These are phyloP conservation scores for Apostasia ramifera DNA, from an alignment of 106 monocot species.

Conservation along the genomic window DNA sequence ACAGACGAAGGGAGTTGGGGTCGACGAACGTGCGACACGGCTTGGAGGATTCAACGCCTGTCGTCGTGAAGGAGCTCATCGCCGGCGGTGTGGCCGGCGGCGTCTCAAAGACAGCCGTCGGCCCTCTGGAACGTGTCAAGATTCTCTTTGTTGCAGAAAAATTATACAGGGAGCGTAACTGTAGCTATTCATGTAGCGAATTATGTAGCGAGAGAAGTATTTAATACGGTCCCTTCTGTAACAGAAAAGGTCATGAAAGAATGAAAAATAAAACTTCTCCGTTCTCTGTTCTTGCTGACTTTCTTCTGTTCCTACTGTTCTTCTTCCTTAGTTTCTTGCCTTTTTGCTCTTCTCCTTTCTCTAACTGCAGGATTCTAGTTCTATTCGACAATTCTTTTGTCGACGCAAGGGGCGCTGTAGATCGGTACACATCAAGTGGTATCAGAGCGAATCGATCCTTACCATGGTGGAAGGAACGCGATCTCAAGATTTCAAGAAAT, in stretches of 20 bases:
- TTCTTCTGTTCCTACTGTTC: not conserved
- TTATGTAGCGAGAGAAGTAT: no score
- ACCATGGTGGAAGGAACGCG: no score
- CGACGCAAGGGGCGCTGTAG: not conserved
- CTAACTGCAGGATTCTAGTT: not conserved
- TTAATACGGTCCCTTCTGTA: no score
- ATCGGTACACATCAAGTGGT: not conserved
- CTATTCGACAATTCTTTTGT: not conserved
- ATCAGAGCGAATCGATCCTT: no score
- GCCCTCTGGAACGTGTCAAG: conserved; percentile 91
- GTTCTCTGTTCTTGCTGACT: not conserved
- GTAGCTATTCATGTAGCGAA: no score
- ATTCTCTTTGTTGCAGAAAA: conserved; percentile 38
- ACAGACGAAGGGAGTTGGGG: conserved; percentile 3
- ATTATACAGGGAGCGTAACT: no score
- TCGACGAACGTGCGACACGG: conserved; percentile 8
- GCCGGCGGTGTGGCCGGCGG: conserved; percentile 89
- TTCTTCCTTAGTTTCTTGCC: not conserved
- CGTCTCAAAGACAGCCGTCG: conserved; percentile 87
- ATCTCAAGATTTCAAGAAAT: no score
- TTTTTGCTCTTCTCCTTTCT: not conserved
- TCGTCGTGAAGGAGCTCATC: conserved; percentile 66
- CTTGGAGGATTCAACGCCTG: conserved; percentile 39
- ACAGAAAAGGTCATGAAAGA: no score
- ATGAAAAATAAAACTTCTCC: not conserved